These are phyloP conservation scores for Raffaelea albimanens DNA, from an alignment of 2,329 filamentous ascomycete genomes.

Conservation along the genomic window DNA sequence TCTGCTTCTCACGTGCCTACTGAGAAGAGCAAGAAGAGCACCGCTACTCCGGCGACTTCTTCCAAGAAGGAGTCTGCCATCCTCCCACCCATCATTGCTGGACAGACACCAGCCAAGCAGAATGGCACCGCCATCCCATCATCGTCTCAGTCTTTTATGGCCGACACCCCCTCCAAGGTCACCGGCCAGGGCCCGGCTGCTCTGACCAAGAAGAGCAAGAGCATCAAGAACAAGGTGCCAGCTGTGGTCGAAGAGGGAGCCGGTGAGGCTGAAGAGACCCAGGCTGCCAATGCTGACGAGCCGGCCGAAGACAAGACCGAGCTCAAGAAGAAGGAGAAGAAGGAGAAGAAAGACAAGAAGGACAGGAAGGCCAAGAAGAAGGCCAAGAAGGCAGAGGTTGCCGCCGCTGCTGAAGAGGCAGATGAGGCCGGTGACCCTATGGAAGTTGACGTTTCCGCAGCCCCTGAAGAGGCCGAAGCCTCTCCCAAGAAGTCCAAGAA, in stretches of 20 bases:
- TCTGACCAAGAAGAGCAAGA: background rate
- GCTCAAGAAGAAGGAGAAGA: slow-evolving; percentile 7
- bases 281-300: background rate
- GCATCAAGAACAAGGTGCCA: background rate
- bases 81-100: slow-evolving; percentile 1
- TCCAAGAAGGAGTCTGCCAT: slow-evolving; percentile 5
- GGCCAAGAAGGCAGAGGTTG: background rate
- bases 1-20: background rate
- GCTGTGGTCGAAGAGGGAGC: too few species aligned
- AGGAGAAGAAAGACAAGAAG: slow-evolving; percentile 5
- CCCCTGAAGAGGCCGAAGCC: too few species aligned
- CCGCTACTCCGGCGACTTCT: background rate
- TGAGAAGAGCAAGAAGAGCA: background rate
- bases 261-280: too few species aligned
- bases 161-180: slow-evolving; percentile 11
- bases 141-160: slow-evolving; percentile 8
- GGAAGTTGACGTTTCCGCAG: background rate
- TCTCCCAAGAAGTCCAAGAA: slow-evolving; percentile 1
- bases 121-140: background rate
- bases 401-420: background rate
- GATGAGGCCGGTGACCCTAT: background rate
- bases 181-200: background rate
- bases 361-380: slow-evolving; percentile 4
- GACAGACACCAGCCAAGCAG: background rate
- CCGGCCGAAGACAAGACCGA: too few species aligned